Percentiles rank a stretch among this genome's conserved stretches.
Conservation (phyloP, 116 monocot species). For the Posidonia oceanica region DNA sequence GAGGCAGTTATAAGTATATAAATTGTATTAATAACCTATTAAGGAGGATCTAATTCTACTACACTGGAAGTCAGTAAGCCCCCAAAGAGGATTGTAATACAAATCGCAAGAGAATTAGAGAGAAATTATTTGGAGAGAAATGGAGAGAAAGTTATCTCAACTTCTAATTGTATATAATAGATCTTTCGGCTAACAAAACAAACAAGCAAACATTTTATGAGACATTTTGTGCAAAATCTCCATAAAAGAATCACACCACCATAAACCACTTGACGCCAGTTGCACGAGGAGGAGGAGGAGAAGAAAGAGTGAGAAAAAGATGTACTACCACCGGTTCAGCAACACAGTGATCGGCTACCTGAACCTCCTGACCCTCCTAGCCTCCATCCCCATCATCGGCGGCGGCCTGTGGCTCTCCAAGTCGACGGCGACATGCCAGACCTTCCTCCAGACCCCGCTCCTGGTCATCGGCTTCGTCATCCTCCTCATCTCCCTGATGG, state of each 20-base stretch:
- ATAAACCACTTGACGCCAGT: background rate
- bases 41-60: too few species aligned
- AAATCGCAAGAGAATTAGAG: too few species aligned
- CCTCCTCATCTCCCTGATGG: slow-evolving; percentile 64
- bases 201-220: too few species aligned
- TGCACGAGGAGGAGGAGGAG: background rate
- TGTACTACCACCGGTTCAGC: slow-evolving; percentile 36
- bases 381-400: slow-evolving; percentile 87
- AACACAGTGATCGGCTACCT: slow-evolving; percentile 88
- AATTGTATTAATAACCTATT: too few species aligned
- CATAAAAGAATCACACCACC: background rate
- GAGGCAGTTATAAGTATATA: too few species aligned
- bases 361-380: slow-evolving; percentile 67
- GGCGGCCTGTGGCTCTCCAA: slow-evolving; percentile 70
- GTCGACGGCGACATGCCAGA: slow-evolving; percentile 52
- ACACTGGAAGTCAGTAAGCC: too few species aligned
- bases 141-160: too few species aligned
- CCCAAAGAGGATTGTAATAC: too few species aligned
- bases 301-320: background rate
- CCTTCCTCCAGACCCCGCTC: slow-evolving; percentile 69
- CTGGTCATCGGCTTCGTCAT: slow-evolving; percentile 64
- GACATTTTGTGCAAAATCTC: background rate
- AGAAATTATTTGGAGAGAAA: too few species aligned
- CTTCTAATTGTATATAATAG: too few species aligned
- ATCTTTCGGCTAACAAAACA: too few species aligned